A percentile compares a stretch with the other conserved stretches of the same genome.
phyloP scores from a whole-genome alignment of 2,329 filamentous ascomycete species.

The Pestalotiopsis sp. region DNA sequence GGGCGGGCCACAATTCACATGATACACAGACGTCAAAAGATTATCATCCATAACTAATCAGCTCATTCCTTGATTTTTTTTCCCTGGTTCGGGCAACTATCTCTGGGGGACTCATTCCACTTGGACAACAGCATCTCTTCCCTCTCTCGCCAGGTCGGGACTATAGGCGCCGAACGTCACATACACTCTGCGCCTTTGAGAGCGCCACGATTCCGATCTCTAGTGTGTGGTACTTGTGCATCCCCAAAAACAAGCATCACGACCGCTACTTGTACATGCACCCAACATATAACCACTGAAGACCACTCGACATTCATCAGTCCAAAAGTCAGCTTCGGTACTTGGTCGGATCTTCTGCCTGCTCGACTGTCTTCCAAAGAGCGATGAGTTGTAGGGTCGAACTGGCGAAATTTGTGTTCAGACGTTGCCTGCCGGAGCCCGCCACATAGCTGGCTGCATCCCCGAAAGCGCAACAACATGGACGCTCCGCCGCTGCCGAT shows the following conservation, averaged over 20 bases:
- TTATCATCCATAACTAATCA: not conserved
- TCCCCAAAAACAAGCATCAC: not conserved
- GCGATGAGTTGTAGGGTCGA: not conserved
- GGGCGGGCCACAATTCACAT: slow-evolving; percentile 8
- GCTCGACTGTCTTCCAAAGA: not conserved
- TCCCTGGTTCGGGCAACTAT: not conserved
- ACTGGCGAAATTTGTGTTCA: not conserved
- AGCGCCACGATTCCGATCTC: not conserved
- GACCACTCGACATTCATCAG: not conserved
- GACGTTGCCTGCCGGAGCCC: slow-evolving; percentile 1
- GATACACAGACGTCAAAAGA: slow-evolving; percentile 4
- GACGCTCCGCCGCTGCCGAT: slow-evolving; percentile 34
- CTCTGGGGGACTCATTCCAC: not conserved
- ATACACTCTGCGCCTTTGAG: not conserved
- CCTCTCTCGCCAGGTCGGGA: not conserved
- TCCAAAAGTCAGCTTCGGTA: no score
- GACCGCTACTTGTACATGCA: not conserved
- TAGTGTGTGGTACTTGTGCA: not conserved
- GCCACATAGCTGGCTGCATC: slow-evolving; percentile 15
- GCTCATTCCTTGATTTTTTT: not conserved
- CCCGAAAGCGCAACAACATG: slow-evolving; percentile 22
- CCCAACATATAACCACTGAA: not conserved
- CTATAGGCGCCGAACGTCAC: not conserved
- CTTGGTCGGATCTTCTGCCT: not conserved
- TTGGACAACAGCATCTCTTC: not conserved